Conservation (phyloP, 176 grass and related monocot genomes). For the Saccharum spontaneum region DNA sequence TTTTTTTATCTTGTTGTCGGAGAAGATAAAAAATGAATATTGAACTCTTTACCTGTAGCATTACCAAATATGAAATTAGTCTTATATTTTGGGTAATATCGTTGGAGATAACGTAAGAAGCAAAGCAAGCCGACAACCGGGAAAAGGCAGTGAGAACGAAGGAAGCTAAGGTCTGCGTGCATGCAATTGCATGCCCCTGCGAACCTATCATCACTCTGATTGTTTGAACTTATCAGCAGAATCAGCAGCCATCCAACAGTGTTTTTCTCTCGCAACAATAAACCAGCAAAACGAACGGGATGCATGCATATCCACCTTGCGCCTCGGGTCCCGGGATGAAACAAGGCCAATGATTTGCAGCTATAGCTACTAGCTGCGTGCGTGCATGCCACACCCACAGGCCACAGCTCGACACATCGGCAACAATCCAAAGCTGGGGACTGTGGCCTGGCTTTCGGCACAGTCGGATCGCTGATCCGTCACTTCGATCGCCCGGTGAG, state of each 20-base stretch:
- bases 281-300: too few species aligned
- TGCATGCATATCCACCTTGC: not conserved
- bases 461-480: constrained; percentile 31
- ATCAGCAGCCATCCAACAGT: too few species aligned
- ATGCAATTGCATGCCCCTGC: not conserved
- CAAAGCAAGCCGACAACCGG: not conserved
- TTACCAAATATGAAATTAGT: too few species aligned
- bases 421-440: constrained; percentile 21
- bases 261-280: too few species aligned
- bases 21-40: too few species aligned
- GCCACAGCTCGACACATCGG: constrained; percentile 5
- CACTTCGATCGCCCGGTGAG: not conserved
- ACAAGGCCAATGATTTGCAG: not conserved
- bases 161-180: not conserved
- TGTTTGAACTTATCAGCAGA: too few species aligned
- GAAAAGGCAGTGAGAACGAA: not conserved
- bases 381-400: not conserved
- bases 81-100: too few species aligned
- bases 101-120: too few species aligned
- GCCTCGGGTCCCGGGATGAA: not conserved
- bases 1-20: too few species aligned
- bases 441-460: constrained; percentile 4
- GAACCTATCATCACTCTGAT: too few species aligned
- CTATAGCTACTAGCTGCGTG: too few species aligned
- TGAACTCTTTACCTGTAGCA: too few species aligned